Percentiles rank a stretch among this genome's conserved stretches.
These are phyloP conservation scores for Agastache rugosa DNA, from an alignment of 257 asterid species.

Conservation along the genomic window DNA sequence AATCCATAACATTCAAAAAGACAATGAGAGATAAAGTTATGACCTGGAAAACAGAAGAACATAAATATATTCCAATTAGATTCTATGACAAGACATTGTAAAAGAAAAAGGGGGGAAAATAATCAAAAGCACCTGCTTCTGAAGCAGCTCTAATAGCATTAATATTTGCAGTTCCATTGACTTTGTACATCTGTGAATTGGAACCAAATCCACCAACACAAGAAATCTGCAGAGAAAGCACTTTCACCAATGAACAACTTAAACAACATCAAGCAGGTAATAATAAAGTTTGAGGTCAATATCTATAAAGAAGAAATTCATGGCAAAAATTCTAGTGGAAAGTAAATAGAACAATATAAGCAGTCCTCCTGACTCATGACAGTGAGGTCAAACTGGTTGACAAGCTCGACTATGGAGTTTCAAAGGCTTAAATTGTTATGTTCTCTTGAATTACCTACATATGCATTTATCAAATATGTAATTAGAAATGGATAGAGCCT, in stretches of 20 bases:
- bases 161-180: slow-evolving; percentile 96
- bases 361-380: not conserved
- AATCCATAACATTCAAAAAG: not conserved
- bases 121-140: slow-evolving; percentile 69
- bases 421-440: not conserved
- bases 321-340: not conserved
- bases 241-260: slow-evolving; percentile 16
- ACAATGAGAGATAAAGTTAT: not conserved
- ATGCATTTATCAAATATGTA: slow-evolving; percentile 2
- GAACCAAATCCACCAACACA: slow-evolving; percentile 99
- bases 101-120: not conserved
- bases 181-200: slow-evolving; percentile 86
- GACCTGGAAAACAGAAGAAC: slow-evolving; percentile 1
- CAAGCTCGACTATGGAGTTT: slow-evolving; percentile 8
- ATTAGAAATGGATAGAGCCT: not conserved
- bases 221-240: slow-evolving; percentile 68
- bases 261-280: slow-evolving; percentile 7
- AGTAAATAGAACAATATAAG: slow-evolving; percentile 2
- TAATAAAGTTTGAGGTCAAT: not conserved
- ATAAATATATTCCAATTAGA: not conserved
- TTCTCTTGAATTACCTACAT: slow-evolving; percentile 12
- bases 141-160: slow-evolving; percentile 96
- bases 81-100: not conserved
- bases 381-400: slow-evolving; percentile 11
- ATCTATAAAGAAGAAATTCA: not conserved